Evolutionary conservation across 2,329 filamentous ascomycete genomes (phyloP), one percentile per base, ranked within the genome.

Genomic region (Bipolaris zeicola): DNA sequence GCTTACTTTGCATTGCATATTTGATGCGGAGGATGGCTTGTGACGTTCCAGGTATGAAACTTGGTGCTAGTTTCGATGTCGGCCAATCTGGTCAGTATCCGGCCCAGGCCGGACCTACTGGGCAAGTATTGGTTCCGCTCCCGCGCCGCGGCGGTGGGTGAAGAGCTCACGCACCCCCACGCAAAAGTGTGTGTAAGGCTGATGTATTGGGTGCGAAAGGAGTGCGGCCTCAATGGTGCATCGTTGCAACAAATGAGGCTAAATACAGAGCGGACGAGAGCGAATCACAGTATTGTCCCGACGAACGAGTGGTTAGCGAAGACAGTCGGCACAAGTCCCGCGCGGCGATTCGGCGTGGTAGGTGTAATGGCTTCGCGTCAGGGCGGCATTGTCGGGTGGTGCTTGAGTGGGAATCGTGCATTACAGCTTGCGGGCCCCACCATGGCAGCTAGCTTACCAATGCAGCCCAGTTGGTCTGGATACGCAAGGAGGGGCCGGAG

Each of bases 401-500:
- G 38, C 26, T 50, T 38, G 26, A 37, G 28, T 49, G 52, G 37
- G 34, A 13, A 20, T 54, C 38, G 33, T 43, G 22, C 18, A 31
- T 54, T 55, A 44, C 46, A 49, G 36, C 49, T 54, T 51, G 54
- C 49, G 50, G 28, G 54, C 54, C 52, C 53, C 53, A 54, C 38
- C 47, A 62, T 64, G 57, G 51, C 52, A 52, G 26, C 48, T 52
- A 56, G 53, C 53, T 56, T 52, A 56, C 53, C 53, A 67, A 63
- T 59, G 61, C 63, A 58, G 43, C 36, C 50, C 26, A 36, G 34
- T 38, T 44, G 58, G 39, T 43, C 50, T 48, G 39, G 36, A 51
- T 49, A 44, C 34, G 43, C 50, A 48, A 54, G 55, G 63, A 61
- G 61, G 61, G 61, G 57, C 59, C 60, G 66, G 65, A 54, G 53